A percentile compares a stretch with the other conserved stretches of the same genome.
These are phyloP conservation scores for Myochromella boudieri DNA, from an alignment of 768 basidiomycete species.

Conservation along the genomic window DNA sequence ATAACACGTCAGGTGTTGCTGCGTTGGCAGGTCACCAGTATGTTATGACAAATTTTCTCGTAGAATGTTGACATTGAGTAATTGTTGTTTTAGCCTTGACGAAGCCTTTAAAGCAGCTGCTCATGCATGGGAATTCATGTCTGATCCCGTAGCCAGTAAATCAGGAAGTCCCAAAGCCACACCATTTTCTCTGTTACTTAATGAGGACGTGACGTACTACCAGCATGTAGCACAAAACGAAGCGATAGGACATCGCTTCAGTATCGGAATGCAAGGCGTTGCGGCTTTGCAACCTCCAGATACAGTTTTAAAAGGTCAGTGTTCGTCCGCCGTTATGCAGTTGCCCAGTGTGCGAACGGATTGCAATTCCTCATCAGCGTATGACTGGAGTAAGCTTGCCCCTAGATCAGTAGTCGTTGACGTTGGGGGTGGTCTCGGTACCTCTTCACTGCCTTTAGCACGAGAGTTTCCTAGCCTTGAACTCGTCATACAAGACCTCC, in stretches of 20 bases:
- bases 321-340: not conserved
- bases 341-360: not conserved
- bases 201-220: not conserved
- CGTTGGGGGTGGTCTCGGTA: slow-evolving; percentile 36
- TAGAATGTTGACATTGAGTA: not conserved
- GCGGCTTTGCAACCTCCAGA: not conserved
- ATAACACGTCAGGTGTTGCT: not conserved
- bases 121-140: not conserved
- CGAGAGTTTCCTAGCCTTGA: slow-evolving; percentile 29
- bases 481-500: slow-evolving; percentile 34
- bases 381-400: slow-evolving; percentile 17
- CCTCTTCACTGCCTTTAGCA: slow-evolving; percentile 25
- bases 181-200: not conserved
- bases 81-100: not conserved
- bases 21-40: not conserved
- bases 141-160: not conserved
- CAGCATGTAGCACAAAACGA: not conserved
- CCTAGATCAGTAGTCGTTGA: slow-evolving; percentile 24
- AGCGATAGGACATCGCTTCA: not conserved
- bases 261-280: not conserved
- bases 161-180: not conserved
- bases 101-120: not conserved
- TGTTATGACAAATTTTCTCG: not conserved
- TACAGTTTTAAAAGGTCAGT: not conserved
- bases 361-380: slow-evolving; percentile 18